Evolutionary conservation across 345 rosid species (phyloP).

Genomic region (Arabidopsis thaliana): DNA sequence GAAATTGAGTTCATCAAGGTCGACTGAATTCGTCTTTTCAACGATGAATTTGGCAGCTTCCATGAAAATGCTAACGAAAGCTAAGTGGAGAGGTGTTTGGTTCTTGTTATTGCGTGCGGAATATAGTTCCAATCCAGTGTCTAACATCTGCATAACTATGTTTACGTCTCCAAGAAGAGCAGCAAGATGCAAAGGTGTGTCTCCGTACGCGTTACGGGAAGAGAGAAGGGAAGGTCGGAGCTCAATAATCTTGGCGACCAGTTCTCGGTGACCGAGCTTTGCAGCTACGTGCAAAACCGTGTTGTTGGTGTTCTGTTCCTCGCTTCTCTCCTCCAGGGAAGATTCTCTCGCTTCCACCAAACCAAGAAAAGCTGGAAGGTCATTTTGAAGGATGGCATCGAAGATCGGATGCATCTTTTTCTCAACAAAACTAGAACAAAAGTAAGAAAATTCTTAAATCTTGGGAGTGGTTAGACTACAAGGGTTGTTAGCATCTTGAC

Average conservation of each 20-base stretch:
- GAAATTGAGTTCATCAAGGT: constrained; percentile 19
- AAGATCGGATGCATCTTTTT: constrained; percentile 2
- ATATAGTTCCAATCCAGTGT: constrained; percentile 30
- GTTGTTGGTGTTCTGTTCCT: constrained; percentile 18
- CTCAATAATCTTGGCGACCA: constrained; percentile 51
- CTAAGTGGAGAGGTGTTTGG: constrained; percentile 25
- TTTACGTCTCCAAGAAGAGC: constrained; percentile 48
- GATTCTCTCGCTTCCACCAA: constrained; percentile 3
- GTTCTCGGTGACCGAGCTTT: constrained; percentile 49
- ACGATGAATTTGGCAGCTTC: constrained; percentile 14
- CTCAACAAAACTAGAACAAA: background rate
- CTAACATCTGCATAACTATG: constrained; percentile 37
- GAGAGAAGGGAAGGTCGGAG: constrained; percentile 48
- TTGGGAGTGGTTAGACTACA: background rate
- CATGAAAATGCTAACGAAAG: constrained; percentile 13
- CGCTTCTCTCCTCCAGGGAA: constrained; percentile 1
- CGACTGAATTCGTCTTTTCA: background rate
- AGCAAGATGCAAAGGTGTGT: constrained; percentile 62
- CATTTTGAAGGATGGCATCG: background rate
- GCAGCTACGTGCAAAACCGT: constrained; percentile 53
- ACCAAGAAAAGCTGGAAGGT: background rate
- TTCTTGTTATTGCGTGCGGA: constrained; percentile 3
- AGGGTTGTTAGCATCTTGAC: background rate
- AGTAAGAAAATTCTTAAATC: background rate
- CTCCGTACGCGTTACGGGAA: constrained; percentile 46